phyloP scores from a whole-genome alignment of 306 rosid species.

The Ormosia semicastrata region DNA sequence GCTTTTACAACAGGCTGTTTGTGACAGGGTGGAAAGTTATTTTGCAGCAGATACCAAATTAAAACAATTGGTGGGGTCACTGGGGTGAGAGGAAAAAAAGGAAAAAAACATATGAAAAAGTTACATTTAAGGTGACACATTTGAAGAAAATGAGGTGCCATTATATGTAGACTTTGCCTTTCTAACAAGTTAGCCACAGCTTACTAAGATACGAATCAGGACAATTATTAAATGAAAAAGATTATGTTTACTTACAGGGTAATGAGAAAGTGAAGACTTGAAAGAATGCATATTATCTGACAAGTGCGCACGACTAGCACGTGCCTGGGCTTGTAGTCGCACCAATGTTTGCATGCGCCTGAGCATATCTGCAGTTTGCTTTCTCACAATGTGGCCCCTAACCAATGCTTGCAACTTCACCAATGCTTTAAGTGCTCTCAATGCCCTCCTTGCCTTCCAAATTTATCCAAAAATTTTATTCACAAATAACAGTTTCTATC shows the following conservation, averaged over 20 bases:
- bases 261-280: conserved; percentile 50
- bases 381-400: conserved; percentile 93
- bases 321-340: conserved; percentile 73
- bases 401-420: conserved; percentile 97
- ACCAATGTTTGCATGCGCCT: conserved; percentile 92
- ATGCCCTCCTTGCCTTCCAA: conserved; percentile 87
- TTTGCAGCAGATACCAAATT: not conserved
- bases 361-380: conserved; percentile 87
- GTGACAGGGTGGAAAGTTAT: not conserved
- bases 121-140: not conserved
- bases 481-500: not conserved
- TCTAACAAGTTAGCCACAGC: not conserved
- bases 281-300: conserved; percentile 48
- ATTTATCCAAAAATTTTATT: conserved; percentile 7
- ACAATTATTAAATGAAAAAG: not conserved
- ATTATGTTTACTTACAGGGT: conserved; percentile 51
- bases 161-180: not conserved
- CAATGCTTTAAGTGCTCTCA: conserved; percentile 85
- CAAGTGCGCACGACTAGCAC: conserved; percentile 59
- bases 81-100: not conserved
- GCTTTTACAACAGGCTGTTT: not conserved
- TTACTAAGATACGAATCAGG: not conserved
- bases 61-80: not conserved
- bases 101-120: not conserved
- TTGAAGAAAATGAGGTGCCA: not conserved